Evolutionary conservation across 306 rosid species (phyloP), one percentile per base, ranked within the genome.

Genomic region (Vachellia collinsii): DNA sequence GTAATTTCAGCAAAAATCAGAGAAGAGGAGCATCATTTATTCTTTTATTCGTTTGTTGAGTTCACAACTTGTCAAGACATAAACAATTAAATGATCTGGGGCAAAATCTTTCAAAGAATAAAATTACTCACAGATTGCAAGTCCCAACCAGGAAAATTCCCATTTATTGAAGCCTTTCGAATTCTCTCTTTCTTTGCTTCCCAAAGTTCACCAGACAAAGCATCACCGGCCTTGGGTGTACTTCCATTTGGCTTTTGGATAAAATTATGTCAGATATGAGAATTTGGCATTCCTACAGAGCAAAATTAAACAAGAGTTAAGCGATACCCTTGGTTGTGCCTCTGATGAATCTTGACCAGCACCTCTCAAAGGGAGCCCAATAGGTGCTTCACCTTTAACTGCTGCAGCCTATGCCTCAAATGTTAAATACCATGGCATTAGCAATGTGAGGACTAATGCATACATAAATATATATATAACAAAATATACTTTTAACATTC

Each of bases 161-260:
- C 98, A 74, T 88, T 80, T 39, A 74, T 83, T 50, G 98, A 94
- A 61, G 90, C 92, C 84, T 81, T 89, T 25, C 88, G 91, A 83
- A 94, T 91, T 88, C 98, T 92, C 74, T 91, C 92, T 85, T 84
- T 91, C 87, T 94, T 94, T 79, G 77, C 90, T 89, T 84, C 97
- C 98, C n/a, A n/a, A 88, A 91, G 93, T 89, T 94, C 98, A 77
- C 98, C 97, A 82, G n/a, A n/a, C n/a, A n/a, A n/a, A n/a, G n/a
- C n/a, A n/a, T 94, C 98, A 77, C 98, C 97, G 80, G 97, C 98
- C 85, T 88, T 91, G 80, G 90, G 92, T 81, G 79, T 78, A 83
- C 90, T 80, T 54, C 97, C 97, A 81, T 88, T 89, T 74, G 84
- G 91, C 98, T 94, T 87, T 58, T 67, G 20, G n/a, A 58, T 77